Conservation (phyloP, 768 basidiomycete genomes). For the Epithele typhae region DNA sequence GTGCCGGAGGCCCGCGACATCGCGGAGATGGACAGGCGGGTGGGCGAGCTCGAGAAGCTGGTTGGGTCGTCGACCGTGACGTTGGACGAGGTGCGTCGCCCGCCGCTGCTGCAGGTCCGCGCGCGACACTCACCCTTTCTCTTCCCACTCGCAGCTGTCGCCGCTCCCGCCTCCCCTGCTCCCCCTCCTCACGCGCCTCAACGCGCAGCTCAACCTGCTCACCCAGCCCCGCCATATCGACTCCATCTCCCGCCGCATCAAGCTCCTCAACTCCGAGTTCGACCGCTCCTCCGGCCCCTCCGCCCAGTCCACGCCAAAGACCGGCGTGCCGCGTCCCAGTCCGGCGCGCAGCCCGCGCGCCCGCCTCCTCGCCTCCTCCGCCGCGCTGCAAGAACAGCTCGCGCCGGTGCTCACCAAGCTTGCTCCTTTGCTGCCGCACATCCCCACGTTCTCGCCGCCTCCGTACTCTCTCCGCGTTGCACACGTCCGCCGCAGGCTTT, state of each 20-base stretch:
- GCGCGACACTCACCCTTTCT: not conserved
- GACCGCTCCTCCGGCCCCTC: slow-evolving; percentile 61
- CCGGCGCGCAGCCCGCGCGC: no score
- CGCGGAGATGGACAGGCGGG: slow-evolving; percentile 76
- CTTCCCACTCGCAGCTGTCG: slow-evolving; percentile 44
- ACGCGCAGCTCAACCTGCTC: slow-evolving; percentile 80
- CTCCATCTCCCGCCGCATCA: slow-evolving; percentile 89
- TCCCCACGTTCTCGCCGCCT: slow-evolving; percentile 92
- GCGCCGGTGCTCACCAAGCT: slow-evolving; percentile 68
- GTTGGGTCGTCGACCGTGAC: slow-evolving; percentile 79
- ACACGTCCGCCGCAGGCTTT: slow-evolving; percentile 79
- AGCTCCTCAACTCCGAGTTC: slow-evolving; percentile 87
- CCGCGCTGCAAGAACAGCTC: slow-evolving; percentile 51
- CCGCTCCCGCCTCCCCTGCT: slow-evolving; percentile 79
- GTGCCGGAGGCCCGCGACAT: slow-evolving; percentile 41
- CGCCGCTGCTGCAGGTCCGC: not conserved
- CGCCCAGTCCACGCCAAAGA: slow-evolving; percentile 9
- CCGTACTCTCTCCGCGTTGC: slow-evolving; percentile 77
- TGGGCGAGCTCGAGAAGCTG: slow-evolving; percentile 78
- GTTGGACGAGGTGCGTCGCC: slow-evolving; percentile 69
- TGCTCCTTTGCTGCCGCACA: slow-evolving; percentile 70
- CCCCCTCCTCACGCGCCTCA: slow-evolving; percentile 75
- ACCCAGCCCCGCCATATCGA: slow-evolving; percentile 96
- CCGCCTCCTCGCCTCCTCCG: slow-evolving; percentile 21
- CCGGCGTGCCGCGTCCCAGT: slow-evolving; percentile 6